A percentile compares a stretch with the other conserved stretches of the same genome.
These are phyloP conservation scores for Fusarium mangiferae DNA, from an alignment of 2,329 filamentous ascomycete genomes.

Conservation along the genomic window DNA sequence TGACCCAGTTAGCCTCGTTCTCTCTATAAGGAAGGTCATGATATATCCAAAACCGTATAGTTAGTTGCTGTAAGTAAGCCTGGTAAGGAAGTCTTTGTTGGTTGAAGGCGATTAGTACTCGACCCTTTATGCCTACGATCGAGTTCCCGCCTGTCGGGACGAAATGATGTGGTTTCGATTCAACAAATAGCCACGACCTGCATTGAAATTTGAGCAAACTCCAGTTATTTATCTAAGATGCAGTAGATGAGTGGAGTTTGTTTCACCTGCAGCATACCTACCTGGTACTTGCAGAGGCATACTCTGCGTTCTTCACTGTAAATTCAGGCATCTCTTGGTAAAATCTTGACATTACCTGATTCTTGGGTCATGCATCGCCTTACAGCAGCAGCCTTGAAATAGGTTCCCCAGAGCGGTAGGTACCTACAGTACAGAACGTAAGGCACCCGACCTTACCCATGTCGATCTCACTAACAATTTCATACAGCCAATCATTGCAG, in stretches of 20 bases:
- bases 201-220: not conserved
- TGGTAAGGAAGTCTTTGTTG: not conserved
- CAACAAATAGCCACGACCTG: not conserved
- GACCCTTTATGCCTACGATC: not conserved
- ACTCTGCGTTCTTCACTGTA: not conserved
- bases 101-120: not conserved
- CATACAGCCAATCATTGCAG: conserved; percentile 18
- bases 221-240: not conserved
- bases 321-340: not conserved
- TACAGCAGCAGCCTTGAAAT: not conserved
- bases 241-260: not conserved
- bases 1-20: not conserved
- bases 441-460: not conserved
- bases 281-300: not conserved
- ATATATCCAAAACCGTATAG: not conserved
- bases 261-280: not conserved
- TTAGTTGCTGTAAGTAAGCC: not conserved
- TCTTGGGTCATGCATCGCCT: not conserved
- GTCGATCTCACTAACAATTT: conserved; percentile 35
- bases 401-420: conserved; percentile 7
- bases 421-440: not conserved
- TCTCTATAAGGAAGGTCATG: not conserved
- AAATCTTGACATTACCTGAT: not conserved
- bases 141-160: conserved; percentile 7
- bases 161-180: not conserved